Base-by-base conservation (phyloP, 2,329 filamentous ascomycete genomes). In the Ambrosiella beaveri region DNA sequence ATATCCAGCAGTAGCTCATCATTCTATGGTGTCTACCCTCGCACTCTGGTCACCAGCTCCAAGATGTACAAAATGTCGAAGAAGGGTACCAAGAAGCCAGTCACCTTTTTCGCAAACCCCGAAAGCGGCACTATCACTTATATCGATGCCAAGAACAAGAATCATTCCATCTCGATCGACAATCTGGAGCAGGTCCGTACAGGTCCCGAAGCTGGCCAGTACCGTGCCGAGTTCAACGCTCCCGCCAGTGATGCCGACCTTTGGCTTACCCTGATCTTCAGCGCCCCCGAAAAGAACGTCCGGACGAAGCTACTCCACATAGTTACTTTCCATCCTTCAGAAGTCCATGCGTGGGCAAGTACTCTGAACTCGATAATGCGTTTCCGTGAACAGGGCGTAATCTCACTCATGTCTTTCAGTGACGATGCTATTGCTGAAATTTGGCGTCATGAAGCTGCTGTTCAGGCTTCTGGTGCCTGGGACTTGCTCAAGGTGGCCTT, bases 231-330 rank as follows among this genome's bases (percentile, higher is more conserved):
- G 37, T 87, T 86, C 66, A 80, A 82, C 44, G 73, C 93, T 19
- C 72, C 83, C 0, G 78, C 84, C 56, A 73, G 79, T 5, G 78
- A 82, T 44, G 85, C 90, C 64, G 71, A 76, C 7, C 80, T 81
- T 12, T 95, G 90, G 79, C 91, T 97, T 66, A 94, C 90, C 36
- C 88, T 98, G 63, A 79, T 95, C 57, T 96, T 95, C 68, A 80
- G 82, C 0, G 79, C 88, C 41, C 82, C 85, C 0, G 86, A 88
- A 64, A 36, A 38, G 37, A 49, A 57, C 51, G 85, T 84, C 61
- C 91, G 88, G 66, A 84, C 82, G 65, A 95, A 96, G 69, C 84
- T 84, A 7, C 81, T 97, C 73, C 89, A 97, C 68, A 76, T 98
- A 56, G 82, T 96, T 59, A 88, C 90, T 35, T 84, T 84, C 9